Base-by-base conservation (phyloP, 768 basidiomycete species). In the Pisolithus albus region DNA sequence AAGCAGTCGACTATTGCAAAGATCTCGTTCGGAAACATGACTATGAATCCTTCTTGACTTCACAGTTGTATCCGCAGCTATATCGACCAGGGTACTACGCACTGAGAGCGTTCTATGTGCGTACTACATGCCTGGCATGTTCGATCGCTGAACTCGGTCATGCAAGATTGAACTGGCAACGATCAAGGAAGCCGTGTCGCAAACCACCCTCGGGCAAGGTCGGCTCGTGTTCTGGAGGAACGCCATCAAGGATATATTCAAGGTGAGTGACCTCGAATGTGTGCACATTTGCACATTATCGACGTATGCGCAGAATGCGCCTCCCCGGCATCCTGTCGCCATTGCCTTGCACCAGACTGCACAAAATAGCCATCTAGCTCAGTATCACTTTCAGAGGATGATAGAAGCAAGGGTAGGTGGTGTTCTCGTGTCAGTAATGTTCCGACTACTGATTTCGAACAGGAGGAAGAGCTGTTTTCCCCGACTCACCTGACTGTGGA, bases 181-280 rank as follows among this genome's bases (percentile, higher is more conserved):
- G 63, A 69, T 90, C 16, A 86, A 84, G 65, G 91, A 93, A 54
- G 72, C 76, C 37, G 85, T 88, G 13, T 87, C 88, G 16, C 86
- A 84, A 52, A 63, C 79, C 34, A 73, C 78, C 37, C 81, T 92
- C 51, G 90, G 88, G n/a, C 80, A 82, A 64, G 88, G 91, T 77
- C 77, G 88, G 56, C 79, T 90, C 73, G 84, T 91, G 63, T 92
- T 92, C 64, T 93, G 90, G 90, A 79, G 81, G 59, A 88, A 93
- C 61, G 82, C 86, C 11, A 61, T 92, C 24, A 86, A 83, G 59
- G 76, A 70, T 44, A 79, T 90, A 19, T 71, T 71, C 59, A 77
- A 84, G 62, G 90, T 86, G 46, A 52, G 66, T 63, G 42, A 60
- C 64, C 76, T 49, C 30, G 15, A 16, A 13, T 43, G 37, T 30